A percentile compares a stretch with the other conserved stretches of the same genome.
Conservation (phyloP, 768 basidiomycete species). For the Kwoniella newhampshirensis region DNA sequence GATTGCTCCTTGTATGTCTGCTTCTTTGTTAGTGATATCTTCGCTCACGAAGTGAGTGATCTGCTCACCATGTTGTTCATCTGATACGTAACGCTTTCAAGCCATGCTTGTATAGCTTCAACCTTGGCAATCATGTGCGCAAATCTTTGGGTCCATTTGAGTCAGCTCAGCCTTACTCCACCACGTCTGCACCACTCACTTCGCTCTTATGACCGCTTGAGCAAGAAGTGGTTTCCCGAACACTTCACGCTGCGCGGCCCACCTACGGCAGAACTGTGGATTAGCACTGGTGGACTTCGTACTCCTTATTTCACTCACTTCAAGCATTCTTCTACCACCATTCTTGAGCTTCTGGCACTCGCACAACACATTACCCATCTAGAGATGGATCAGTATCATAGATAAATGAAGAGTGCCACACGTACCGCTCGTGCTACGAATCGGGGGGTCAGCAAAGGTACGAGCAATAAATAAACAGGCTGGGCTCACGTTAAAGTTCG, state of each 20-base stretch:
- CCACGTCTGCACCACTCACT: constrained; percentile 51
- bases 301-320: constrained; percentile 54
- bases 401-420: not conserved
- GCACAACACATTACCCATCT: constrained; percentile 84
- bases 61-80: constrained; percentile 74
- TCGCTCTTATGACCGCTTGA: constrained; percentile 82
- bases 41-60: too few relatives aligned
- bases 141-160: constrained; percentile 51
- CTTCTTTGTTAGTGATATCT: constrained; percentile 1
- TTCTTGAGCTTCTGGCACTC: constrained; percentile 70
- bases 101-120: constrained; percentile 79
- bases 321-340: constrained; percentile 78
- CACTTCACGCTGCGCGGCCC: constrained; percentile 83
- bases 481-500: constrained; percentile 90
- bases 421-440: constrained; percentile 65
- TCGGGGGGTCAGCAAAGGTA: not conserved
- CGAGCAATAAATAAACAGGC: not conserved
- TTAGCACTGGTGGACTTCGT: not conserved
- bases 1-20: constrained; percentile 73
- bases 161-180: not conserved
- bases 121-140: constrained; percentile 84
- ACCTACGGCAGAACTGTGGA: constrained; percentile 57
- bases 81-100: constrained; percentile 82
- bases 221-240: constrained; percentile 78
- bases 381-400: not conserved